Conservation (phyloP, 139 green algal species). For the Chlamydomonas schloesseri region DNA sequence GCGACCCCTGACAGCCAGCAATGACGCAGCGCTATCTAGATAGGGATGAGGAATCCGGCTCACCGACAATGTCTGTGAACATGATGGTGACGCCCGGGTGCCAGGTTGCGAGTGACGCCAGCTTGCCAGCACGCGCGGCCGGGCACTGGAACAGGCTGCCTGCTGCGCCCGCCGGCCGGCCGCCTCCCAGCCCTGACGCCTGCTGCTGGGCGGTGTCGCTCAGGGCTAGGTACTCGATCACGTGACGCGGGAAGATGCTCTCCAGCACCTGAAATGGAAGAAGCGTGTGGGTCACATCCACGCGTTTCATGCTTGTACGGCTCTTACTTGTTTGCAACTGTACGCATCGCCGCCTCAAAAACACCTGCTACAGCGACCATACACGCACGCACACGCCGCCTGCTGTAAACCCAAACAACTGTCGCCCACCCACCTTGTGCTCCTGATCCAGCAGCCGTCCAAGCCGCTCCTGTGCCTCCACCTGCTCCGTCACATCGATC, state of each 20-base stretch:
- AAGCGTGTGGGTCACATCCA: too few species aligned
- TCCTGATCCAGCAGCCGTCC: constrained; percentile 6
- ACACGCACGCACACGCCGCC: background rate
- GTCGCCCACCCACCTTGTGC: background rate
- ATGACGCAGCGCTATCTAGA: too few species aligned
- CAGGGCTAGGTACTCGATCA: constrained; percentile 15
- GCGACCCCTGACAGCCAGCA: too few species aligned
- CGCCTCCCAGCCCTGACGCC: background rate
- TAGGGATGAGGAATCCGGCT: too few species aligned
- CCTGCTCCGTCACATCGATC: constrained; percentile 8
- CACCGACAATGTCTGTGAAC: background rate
- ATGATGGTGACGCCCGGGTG: constrained; percentile 8
- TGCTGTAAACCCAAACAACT: too few species aligned
- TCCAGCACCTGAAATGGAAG: constrained; percentile 26
- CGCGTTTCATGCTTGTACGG: background rate
- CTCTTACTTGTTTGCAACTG: too few species aligned
- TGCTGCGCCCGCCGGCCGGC: background rate
- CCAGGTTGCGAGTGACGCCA: constrained; percentile 14
- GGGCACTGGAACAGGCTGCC: background rate
- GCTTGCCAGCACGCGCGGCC: too few species aligned
- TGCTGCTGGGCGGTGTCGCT: background rate
- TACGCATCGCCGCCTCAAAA: too few species aligned
- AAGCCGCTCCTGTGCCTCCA: background rate
- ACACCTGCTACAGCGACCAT: background rate
- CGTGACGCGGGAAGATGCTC: constrained; percentile 19